These are phyloP conservation scores for Globisporangium spiculum DNA, from an alignment of 352 stramenopile species.

Conservation along the genomic window DNA sequence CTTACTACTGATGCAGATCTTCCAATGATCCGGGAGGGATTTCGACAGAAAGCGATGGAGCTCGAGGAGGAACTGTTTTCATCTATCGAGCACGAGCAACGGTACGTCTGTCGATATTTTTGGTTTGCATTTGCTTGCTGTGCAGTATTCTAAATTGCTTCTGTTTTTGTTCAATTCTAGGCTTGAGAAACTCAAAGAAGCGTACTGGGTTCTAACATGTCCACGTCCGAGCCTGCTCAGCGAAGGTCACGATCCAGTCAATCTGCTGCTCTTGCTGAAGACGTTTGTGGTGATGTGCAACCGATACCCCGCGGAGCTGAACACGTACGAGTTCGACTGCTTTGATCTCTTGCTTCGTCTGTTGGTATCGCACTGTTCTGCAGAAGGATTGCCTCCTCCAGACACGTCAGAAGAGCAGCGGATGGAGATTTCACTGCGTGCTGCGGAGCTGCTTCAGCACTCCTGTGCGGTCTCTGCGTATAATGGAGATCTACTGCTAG, in stretches of 20 bases:
- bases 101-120: constrained; percentile 25
- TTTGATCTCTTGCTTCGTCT: constrained; percentile 65
- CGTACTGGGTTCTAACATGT: constrained; percentile 65
- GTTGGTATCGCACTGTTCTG: constrained; percentile 58
- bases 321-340: constrained; percentile 59
- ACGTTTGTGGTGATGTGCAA: constrained; percentile 68
- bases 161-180: constrained; percentile 13
- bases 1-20: constrained; percentile 18
- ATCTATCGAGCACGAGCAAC: constrained; percentile 31
- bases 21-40: constrained; percentile 42
- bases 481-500: constrained; percentile 60
- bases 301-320: constrained; percentile 50
- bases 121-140: background rate
- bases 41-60: constrained; percentile 48
- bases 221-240: constrained; percentile 66
- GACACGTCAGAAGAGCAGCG: constrained; percentile 45
- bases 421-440: constrained; percentile 53
- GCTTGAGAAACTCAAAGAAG: constrained; percentile 49
- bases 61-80: constrained; percentile 31
- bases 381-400: constrained; percentile 33
- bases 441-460: constrained; percentile 66
- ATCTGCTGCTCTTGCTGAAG: constrained; percentile 63
- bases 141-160: background rate
- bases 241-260: constrained; percentile 64
- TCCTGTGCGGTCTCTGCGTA: constrained; percentile 55